Evolutionary conservation across 306 rosid genomes (phyloP).

Genomic region (Castanea mollissima): DNA sequence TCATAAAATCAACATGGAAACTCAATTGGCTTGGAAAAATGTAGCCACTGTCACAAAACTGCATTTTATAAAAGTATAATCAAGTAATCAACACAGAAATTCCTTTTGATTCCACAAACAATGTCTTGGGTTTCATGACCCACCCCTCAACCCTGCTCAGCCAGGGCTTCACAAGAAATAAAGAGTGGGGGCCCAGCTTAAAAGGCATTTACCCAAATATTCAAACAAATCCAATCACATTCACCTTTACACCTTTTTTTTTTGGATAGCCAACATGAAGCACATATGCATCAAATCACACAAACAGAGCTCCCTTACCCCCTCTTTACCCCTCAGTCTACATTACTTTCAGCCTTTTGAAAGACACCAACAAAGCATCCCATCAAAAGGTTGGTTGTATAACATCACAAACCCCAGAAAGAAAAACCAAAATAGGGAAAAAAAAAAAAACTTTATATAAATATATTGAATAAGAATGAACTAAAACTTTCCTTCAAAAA

Average conservation of each 20-base stretch:
- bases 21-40: neutral
- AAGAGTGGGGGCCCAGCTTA: conserved; percentile 41
- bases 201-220: conserved; percentile 42
- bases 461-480: conserved; percentile 12
- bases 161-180: conserved; percentile 19
- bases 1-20: neutral
- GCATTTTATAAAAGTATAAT: conserved; percentile 10
- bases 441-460: neutral
- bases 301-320: conserved; percentile 26
- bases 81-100: conserved; percentile 24
- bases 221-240: conserved; percentile 55
- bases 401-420: conserved; percentile 32
- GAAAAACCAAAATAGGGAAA: neutral
- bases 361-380: conserved; percentile 48
- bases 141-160: conserved; percentile 31
- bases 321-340: conserved; percentile 18
- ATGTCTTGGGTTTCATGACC: conserved; percentile 27
- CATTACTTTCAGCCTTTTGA: conserved; percentile 44
- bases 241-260: conserved; percentile 35
- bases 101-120: conserved; percentile 34
- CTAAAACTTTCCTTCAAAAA: conserved; percentile 2
- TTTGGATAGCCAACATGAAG: conserved; percentile 54
- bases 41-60: neutral
- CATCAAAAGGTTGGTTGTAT: conserved; percentile 46
- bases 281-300: conserved; percentile 57